Evolutionary conservation across 306 rosid species (phyloP), one percentile per base, ranked within the genome.

Genomic region (Cyamopsis tetragonoloba): DNA sequence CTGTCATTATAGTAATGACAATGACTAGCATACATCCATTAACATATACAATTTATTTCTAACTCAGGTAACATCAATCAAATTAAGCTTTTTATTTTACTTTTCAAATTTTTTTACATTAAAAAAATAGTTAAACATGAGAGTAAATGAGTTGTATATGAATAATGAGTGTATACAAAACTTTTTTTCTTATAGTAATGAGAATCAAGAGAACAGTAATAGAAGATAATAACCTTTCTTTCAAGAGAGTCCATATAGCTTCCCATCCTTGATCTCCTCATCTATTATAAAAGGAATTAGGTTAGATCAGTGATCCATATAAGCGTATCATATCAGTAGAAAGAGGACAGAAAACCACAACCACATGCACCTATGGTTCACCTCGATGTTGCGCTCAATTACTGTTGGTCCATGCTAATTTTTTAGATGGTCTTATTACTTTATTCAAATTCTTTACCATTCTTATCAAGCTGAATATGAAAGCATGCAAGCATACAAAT

Each of bases 241-340:
- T 73, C 64, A 28, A 35, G 68, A 46, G 76, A 35, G 43, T 73
- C 69, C 19, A 27, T 63, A 27, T 53, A 10, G 72, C 57, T 66
- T 79, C 11, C 72, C 56, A 2, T 28, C 15, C 46, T 79, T 68
- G 76, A 27, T 73, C 62, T 60, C 49, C 48, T 72, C 72, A 68
- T 79, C 58, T 34, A 46, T 35, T 18, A 62, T 38, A 46, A 60
- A 54, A 22, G 34, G 14, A 56, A 32, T 34, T 15, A 17, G 51
- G 38, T 66, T 13, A 78, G 48, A 39, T 38, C 55, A 59, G 46
- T 32, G 23, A 27, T 37, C 55, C 64, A 9, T 70, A 24, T 58
- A 58, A 51, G 61, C 57, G 30, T 56, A 46, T 22, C 18, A 38
- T n/a, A 69, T 34, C 26, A 49, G 32, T 10, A 39, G 58, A 56